Conservation (phyloP, 306 rosid genomes). For the Ziziphus jujuba region DNA sequence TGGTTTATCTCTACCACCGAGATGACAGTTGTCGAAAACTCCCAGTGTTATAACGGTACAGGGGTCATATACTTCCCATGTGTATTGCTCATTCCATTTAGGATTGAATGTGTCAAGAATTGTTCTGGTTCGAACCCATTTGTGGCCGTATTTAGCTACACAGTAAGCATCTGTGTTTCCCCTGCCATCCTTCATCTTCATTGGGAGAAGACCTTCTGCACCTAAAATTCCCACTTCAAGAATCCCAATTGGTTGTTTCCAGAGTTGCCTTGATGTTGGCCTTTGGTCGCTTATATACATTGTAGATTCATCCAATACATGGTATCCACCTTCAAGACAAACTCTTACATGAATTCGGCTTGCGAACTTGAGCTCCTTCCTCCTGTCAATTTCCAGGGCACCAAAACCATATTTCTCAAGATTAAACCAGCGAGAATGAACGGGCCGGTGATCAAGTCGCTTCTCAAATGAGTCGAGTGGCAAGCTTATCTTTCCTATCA, state of each 20-base stretch:
- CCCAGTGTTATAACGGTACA: conserved; percentile 87
- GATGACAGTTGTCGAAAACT: conserved; percentile 81
- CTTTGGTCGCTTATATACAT: conserved; percentile 82
- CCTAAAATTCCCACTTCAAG: conserved; percentile 87
- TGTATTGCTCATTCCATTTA: conserved; percentile 95
- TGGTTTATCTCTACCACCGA: conserved; percentile 57
- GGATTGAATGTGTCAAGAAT: conserved; percentile 72
- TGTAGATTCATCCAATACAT: conserved; percentile 89
- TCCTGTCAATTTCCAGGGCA: conserved; percentile 70
- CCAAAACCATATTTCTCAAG: conserved; percentile 89
- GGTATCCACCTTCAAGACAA: conserved; percentile 98
- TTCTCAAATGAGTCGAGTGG: conserved; percentile 70
- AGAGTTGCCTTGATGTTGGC: conserved; percentile 89
- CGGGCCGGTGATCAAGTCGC: conserved; percentile 80
- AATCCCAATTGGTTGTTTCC: conserved; percentile 86
- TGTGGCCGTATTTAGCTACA: conserved; percentile 87
- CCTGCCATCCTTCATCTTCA: conserved; percentile 80
- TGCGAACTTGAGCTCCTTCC: conserved; percentile 84
- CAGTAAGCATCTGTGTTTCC: conserved; percentile 86
- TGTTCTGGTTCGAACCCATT: conserved; percentile 94
- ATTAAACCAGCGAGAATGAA: conserved; percentile 88
- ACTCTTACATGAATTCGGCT: conserved; percentile 80
- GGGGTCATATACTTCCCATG: conserved; percentile 95
- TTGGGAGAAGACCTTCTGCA: conserved; percentile 87
- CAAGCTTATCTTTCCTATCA: conserved; percentile 66